A percentile compares a stretch with the other conserved stretches of the same genome.
phyloP scores from a whole-genome alignment of 2,329 filamentous ascomycete genomes.

The Arthroderma sp. region DNA sequence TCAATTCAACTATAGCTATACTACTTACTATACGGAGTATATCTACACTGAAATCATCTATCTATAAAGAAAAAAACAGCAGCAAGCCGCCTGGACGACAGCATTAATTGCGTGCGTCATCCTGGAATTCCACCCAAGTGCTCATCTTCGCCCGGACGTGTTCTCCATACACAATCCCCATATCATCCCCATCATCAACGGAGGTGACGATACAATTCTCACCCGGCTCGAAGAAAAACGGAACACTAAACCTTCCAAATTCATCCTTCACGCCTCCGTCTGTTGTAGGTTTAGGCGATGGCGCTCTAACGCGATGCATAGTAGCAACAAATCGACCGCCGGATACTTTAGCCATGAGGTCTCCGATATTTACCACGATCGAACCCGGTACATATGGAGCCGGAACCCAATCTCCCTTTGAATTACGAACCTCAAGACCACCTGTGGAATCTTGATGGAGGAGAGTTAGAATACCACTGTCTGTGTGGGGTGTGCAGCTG shows the following conservation, averaged over 20 bases:
- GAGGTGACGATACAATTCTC: slow-evolving; percentile 27
- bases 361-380: slow-evolving; percentile 34
- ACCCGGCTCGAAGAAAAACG: slow-evolving; percentile 38
- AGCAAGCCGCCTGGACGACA: no score
- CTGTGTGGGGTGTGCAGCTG: slow-evolving; percentile 23
- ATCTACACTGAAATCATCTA: no score
- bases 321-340: slow-evolving; percentile 34
- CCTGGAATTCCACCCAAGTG: slow-evolving; percentile 33
- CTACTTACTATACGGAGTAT: no score
- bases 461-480: slow-evolving; percentile 36
- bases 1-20: no score
- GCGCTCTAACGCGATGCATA: slow-evolving; percentile 31
- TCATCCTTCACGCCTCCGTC: slow-evolving; percentile 7
- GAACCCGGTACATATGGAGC: slow-evolving; percentile 30
- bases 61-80: no score
- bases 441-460: slow-evolving; percentile 36
- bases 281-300: slow-evolving; percentile 2
- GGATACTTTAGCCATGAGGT: slow-evolving; percentile 31
- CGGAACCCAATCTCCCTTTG: slow-evolving; percentile 28
- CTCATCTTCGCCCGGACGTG: slow-evolving; percentile 33
- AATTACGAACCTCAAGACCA: slow-evolving; percentile 35
- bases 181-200: slow-evolving; percentile 20
- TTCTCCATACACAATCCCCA: slow-evolving; percentile 27
- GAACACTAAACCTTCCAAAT: slow-evolving; percentile 29
- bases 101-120: slow-evolving; percentile 6